Conservation (phyloP, 1,139 yeast genomes). For the Groenewaldozyma auringiensis region DNA sequence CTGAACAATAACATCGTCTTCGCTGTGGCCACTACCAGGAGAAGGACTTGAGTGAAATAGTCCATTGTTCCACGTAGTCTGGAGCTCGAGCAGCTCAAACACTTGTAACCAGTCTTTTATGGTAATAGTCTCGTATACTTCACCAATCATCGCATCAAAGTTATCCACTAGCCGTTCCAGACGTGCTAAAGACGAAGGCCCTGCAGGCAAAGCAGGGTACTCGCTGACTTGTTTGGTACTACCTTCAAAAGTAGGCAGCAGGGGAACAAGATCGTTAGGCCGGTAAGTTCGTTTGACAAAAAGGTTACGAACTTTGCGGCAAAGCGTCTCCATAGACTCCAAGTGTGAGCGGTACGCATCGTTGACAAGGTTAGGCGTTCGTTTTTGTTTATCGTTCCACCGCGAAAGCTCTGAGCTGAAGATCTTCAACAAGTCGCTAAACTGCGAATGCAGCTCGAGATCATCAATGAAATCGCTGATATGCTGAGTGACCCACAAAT, state of each 20-base stretch:
- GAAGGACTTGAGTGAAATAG: constrained; percentile 54
- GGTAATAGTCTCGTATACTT: constrained; percentile 52
- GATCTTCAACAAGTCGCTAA: constrained; percentile 59
- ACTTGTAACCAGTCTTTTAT: constrained; percentile 74
- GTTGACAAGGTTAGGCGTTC: constrained; percentile 24
- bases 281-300: constrained; percentile 76
- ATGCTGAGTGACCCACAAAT: constrained; percentile 63
- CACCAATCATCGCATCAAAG: constrained; percentile 56
- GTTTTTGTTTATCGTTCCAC: constrained; percentile 40
- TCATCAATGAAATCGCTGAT: constrained; percentile 72
- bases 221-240: constrained; percentile 13
- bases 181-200: constrained; percentile 17
- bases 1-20: constrained; percentile 54
- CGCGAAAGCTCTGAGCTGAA: constrained; percentile 65
- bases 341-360: constrained; percentile 28
- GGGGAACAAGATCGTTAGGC: constrained; percentile 43
- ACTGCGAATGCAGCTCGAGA: constrained; percentile 48
- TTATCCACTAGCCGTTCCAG: constrained; percentile 54
- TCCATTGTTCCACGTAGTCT: constrained; percentile 47
- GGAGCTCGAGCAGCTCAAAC: constrained; percentile 65
- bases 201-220: constrained; percentile 19
- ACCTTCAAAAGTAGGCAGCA: constrained; percentile 21
- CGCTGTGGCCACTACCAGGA: constrained; percentile 30
- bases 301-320: constrained; percentile 60
- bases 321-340: constrained; percentile 44